Percentiles rank a stretch among this genome's conserved stretches.
Evolutionary conservation across 2,329 filamentous ascomycete genomes (phyloP).

Genomic region (Stromatinia cepivora): DNA sequence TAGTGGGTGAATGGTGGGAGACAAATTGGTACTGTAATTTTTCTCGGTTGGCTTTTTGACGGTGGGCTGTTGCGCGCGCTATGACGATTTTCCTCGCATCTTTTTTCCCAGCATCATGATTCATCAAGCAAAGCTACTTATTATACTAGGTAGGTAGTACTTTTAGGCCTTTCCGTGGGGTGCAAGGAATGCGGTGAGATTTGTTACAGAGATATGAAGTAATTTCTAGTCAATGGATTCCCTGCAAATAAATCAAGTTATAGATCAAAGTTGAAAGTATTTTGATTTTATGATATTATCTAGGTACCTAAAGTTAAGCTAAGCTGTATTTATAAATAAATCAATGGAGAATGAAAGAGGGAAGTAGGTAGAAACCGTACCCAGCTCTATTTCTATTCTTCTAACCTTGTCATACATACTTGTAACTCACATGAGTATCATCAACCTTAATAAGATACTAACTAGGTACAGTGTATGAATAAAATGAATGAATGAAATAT

Average conservation of each 20-base stretch:
- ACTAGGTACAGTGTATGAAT: too few species aligned
- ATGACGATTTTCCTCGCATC: slow-evolving; percentile 27
- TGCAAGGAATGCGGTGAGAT: not conserved
- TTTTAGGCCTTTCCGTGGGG: not conserved
- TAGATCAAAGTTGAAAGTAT: too few species aligned
- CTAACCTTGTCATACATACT: not conserved
- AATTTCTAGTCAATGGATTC: not conserved
- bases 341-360: not conserved
- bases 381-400: not conserved
- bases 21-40: slow-evolving; percentile 6
- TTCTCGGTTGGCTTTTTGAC: slow-evolving; percentile 11
- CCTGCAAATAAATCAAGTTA: not conserved
- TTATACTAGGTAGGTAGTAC: too few species aligned
- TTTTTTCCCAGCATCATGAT: not conserved
- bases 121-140: too few species aligned
- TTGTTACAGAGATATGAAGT: not conserved
- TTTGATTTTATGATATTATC: too few species aligned
- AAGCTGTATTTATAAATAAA: too few species aligned
- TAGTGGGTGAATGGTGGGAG: not conserved
- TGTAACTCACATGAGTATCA: not conserved
- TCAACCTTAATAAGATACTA: too few species aligned
- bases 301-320: too few species aligned
- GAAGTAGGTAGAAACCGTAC: not conserved
- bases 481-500: not conserved
- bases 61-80: slow-evolving; percentile 26